phyloP scores from a whole-genome alignment of 352 stramenopile species.

The Globisporangium echinulatum region DNA sequence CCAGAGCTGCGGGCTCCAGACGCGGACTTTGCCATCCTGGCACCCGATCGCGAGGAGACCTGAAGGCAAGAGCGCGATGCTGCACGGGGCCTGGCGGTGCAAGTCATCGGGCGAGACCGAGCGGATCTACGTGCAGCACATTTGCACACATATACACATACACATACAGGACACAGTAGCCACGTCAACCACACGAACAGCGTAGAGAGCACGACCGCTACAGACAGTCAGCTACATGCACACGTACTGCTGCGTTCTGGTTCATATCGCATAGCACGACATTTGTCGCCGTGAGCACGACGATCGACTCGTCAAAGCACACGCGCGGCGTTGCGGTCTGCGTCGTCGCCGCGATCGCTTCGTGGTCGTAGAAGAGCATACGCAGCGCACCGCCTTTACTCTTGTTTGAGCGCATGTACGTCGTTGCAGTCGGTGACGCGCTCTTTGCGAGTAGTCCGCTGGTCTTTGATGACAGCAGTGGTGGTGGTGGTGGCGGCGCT shows the following conservation, averaged over 20 bases:
- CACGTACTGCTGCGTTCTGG: conserved; percentile 40
- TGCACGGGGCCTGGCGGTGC: conserved; percentile 48
- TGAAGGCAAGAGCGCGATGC: conserved; percentile 50
- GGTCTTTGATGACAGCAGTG: conserved; percentile 10
- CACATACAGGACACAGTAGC: no score
- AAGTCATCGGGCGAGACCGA: conserved; percentile 46
- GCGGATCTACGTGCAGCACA: conserved; percentile 16
- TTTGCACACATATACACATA: neutral
- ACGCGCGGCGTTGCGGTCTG: conserved; percentile 29
- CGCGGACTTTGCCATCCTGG: conserved; percentile 65
- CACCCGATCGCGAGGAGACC: conserved; percentile 69
- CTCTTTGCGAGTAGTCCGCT: conserved; percentile 26
- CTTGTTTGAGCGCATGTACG: conserved; percentile 45
- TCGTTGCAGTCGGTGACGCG: conserved; percentile 35
- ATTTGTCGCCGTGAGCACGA: conserved; percentile 50
- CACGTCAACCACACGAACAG: no score
- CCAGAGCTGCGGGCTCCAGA: conserved; percentile 56
- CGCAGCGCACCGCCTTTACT: conserved; percentile 33
- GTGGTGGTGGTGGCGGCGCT: neutral
- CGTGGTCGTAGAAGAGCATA: conserved; percentile 77
- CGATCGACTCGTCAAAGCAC: conserved; percentile 70
- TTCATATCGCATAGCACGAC: conserved; percentile 72
- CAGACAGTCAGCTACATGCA: no score
- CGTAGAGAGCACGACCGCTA: no score
- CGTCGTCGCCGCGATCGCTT: conserved; percentile 44